Evolutionary conservation across 2,329 filamentous ascomycete genomes (phyloP).

Genomic region (Rutstroemia sp.): DNA sequence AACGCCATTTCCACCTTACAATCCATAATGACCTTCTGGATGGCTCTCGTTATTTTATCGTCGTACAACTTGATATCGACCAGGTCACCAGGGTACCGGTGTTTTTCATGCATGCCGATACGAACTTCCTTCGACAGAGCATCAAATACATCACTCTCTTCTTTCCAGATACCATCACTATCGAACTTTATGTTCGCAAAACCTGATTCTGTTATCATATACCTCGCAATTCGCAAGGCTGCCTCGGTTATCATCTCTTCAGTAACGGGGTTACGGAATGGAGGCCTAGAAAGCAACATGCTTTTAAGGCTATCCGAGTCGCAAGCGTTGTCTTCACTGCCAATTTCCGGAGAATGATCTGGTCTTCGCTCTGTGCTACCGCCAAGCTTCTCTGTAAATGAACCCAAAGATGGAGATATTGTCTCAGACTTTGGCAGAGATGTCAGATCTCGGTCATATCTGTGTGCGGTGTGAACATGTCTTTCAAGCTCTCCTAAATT

Average conservation of each 20-base stretch:
- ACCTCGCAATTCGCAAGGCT: not conserved
- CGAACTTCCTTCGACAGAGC: too few relatives aligned
- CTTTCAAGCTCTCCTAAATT: too few relatives aligned
- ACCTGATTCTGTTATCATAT: not conserved
- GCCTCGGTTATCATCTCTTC: not conserved
- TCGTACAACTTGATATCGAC: not conserved
- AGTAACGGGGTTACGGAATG: not conserved
- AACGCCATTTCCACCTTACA: not conserved
- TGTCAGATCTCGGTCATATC: too few relatives aligned
- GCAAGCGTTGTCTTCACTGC: too few relatives aligned
- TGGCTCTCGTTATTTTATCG: not conserved
- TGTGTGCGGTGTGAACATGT: too few relatives aligned
- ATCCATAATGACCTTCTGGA: not conserved
- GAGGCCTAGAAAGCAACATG: not conserved
- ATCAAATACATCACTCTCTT: not conserved
- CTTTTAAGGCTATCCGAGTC: not conserved
- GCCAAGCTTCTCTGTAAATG: too few relatives aligned
- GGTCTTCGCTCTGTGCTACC: too few relatives aligned
- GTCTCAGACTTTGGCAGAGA: too few relatives aligned
- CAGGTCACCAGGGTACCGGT: not conserved
- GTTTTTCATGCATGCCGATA: not conserved
- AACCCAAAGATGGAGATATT: too few relatives aligned
- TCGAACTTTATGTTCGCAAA: not conserved
- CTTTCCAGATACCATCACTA: not conserved
- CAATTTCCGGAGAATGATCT: too few relatives aligned